phyloP scores from a whole-genome alignment of 2,329 filamentous ascomycete species.

The Phialophora expanda region DNA sequence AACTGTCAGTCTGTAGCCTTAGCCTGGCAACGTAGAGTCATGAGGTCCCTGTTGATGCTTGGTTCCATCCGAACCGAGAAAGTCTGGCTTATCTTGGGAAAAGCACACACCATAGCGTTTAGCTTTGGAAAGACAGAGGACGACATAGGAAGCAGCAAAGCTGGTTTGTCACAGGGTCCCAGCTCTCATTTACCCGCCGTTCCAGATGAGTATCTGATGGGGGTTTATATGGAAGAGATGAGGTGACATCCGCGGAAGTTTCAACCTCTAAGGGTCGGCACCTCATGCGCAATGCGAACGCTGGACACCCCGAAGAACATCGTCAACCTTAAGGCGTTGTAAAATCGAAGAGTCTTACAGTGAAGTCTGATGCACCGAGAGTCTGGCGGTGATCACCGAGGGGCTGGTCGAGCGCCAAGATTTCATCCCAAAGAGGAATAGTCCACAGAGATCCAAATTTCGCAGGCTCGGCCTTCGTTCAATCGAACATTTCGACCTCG shows the following conservation, averaged over 20 bases:
- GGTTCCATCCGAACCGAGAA: not conserved
- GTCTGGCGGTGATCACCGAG: not conserved
- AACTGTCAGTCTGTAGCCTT: not conserved
- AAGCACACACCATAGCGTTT: not conserved
- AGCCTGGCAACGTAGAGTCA: not conserved
- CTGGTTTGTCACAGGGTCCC: not conserved
- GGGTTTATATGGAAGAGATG: not conserved
- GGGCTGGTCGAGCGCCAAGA: constrained; percentile 7
- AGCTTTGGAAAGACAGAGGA: not conserved
- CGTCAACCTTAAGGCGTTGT: not conserved
- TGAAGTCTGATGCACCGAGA: no score
- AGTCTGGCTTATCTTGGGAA: not conserved
- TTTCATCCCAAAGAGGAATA: constrained; percentile 2
- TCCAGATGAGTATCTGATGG: not conserved
- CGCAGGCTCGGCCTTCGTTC: not conserved
- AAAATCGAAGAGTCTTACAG: no score
- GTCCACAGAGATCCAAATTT: constrained; percentile 10
- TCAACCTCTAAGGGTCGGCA: not conserved
- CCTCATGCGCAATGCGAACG: not conserved
- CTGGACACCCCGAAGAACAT: not conserved
- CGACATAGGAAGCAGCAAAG: not conserved
- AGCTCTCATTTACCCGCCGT: not conserved
- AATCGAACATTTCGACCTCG: constrained; percentile 4
- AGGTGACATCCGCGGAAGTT: not conserved
- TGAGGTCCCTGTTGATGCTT: not conserved